A percentile compares a stretch with the other conserved stretches of the same genome.
Conservation (phyloP, 805 yeast genomes). For the Aciculoconidium aculeatum region DNA sequence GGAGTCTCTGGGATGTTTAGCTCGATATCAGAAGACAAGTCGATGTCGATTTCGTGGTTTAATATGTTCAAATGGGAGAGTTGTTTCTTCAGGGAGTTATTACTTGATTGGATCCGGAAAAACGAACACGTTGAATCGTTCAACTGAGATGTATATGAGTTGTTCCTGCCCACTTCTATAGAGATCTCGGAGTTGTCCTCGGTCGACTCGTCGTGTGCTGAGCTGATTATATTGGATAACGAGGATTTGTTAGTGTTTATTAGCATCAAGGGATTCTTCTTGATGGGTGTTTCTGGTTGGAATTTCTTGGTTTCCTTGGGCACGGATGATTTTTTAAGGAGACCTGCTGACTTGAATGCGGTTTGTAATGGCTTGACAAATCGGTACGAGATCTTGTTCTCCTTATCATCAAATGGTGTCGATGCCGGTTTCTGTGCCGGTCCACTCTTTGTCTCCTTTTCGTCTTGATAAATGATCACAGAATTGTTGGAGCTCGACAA, state of each 20-base stretch:
- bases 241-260: constrained; percentile 19
- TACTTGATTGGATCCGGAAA: constrained; percentile 22
- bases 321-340: constrained; percentile 46
- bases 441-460: constrained; percentile 4
- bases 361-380: constrained; percentile 81
- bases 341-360: constrained; percentile 73
- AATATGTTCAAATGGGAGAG: constrained; percentile 4
- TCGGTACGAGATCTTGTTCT: constrained; percentile 43
- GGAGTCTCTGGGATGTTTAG: constrained; percentile 32
- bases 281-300: constrained; percentile 42
- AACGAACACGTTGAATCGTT: constrained; percentile 30
- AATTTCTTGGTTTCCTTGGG: constrained; percentile 18
- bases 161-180: constrained; percentile 37
- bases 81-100: constrained; percentile 10
- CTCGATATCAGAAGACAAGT: constrained; percentile 15
- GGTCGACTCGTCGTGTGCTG: constrained; percentile 15
- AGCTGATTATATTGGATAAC: constrained; percentile 14
- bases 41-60: constrained; percentile 14
- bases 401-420: constrained; percentile 43
- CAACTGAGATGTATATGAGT: constrained; percentile 15
- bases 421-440: constrained; percentile 1
- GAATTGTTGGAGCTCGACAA: constrained; percentile 14
- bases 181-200: constrained; percentile 23
- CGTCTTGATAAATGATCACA: constrained; percentile 22
- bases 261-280: constrained; percentile 34